Conservation (phyloP, 129 eudicot genomes). For the Tagetes patula region DNA sequence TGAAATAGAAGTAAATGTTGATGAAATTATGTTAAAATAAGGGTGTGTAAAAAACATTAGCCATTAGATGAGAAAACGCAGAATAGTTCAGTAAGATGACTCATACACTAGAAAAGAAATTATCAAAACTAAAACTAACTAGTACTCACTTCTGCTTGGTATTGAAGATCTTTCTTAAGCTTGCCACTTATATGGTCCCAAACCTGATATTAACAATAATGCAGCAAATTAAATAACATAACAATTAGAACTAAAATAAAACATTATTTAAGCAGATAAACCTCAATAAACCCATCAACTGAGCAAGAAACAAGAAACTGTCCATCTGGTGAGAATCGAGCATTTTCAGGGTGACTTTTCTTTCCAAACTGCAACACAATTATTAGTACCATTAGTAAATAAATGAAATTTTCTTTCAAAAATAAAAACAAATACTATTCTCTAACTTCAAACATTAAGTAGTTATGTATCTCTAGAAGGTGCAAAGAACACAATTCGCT, state of each 20-base stretch:
- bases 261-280: constrained; percentile 18
- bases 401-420: not conserved
- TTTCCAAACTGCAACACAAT: constrained; percentile 79
- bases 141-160: constrained; percentile 87
- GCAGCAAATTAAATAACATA: not conserved
- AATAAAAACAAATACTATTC: not conserved
- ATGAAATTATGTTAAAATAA: not conserved
- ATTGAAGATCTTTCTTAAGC: constrained; percentile 90
- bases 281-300: constrained; percentile 97
- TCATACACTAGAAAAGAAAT: not conserved
- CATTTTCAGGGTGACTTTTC: constrained; percentile 91
- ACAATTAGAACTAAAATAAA: not conserved
- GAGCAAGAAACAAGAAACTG: constrained; percentile 97
- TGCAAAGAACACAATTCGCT: not conserved
- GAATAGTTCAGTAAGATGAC: too few species aligned
- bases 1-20: not conserved
- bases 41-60: not conserved
- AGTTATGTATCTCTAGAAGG: not conserved
- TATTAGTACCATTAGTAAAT: constrained; percentile 12
- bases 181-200: constrained; percentile 94
- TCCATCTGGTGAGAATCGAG: constrained; percentile 94
- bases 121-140: not conserved
- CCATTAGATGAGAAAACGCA: not conserved
- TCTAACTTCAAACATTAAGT: not conserved
- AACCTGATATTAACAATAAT: constrained; percentile 44